Percentiles rank a stretch among this genome's conserved stretches.
These are phyloP conservation scores for Alternaria sp. DNA, from an alignment of 2,329 filamentous ascomycete genomes.

Conservation along the genomic window DNA sequence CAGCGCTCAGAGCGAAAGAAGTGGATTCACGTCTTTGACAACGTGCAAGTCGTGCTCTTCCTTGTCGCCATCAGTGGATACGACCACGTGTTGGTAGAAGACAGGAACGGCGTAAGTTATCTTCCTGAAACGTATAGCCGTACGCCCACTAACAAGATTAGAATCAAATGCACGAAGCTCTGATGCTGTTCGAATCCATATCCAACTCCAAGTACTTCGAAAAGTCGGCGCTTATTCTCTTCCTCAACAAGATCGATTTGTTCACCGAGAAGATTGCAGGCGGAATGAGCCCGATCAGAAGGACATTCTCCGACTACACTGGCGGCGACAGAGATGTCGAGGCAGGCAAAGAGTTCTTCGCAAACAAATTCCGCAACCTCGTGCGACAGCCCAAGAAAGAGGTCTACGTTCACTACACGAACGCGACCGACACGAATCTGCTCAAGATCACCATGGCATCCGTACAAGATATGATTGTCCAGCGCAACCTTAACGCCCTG, in stretches of 20 bases:
- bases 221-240: constrained; percentile 61
- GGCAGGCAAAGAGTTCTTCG: constrained; percentile 60
- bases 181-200: constrained; percentile 64
- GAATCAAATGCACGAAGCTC: constrained; percentile 66
- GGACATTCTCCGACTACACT: constrained; percentile 61
- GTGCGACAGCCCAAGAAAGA: constrained; percentile 61
- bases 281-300: constrained; percentile 58
- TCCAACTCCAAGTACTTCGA: constrained; percentile 63
- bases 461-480: constrained; percentile 64
- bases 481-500: constrained; percentile 61
- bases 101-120: constrained; percentile 86
- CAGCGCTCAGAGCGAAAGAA: constrained; percentile 95
- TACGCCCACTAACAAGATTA: constrained; percentile 32
- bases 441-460: constrained; percentile 67
- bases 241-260: constrained; percentile 64
- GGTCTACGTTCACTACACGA: constrained; percentile 63
- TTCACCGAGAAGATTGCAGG: constrained; percentile 61
- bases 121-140: not conserved
- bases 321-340: constrained; percentile 57
- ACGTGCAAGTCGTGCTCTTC: constrained; percentile 91
- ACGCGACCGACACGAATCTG: constrained; percentile 61
- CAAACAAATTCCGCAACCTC: constrained; percentile 61
- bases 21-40: constrained; percentile 97
- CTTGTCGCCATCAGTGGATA: constrained; percentile 96
- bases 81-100: constrained; percentile 94